Conservation (phyloP, 2,329 filamentous ascomycete species). For the Trichoderma breve region DNA sequence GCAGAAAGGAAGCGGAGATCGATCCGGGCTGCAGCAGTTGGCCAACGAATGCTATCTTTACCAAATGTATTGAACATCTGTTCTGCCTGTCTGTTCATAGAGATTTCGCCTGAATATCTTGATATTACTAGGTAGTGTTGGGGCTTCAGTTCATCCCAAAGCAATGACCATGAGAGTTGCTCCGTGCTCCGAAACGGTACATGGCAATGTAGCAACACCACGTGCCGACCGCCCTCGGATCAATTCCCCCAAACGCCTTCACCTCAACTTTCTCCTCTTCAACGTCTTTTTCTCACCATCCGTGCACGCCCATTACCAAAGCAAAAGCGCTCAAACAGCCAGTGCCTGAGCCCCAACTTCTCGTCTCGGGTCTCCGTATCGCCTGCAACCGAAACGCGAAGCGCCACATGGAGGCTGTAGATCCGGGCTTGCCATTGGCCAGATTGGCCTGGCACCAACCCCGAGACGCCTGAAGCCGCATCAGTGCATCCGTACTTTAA, state of each 20-base stretch:
- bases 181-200: background rate
- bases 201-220: background rate
- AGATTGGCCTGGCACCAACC: slow-evolving; percentile 1
- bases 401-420: slow-evolving; percentile 12
- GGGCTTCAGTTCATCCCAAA: background rate
- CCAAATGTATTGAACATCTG: background rate
- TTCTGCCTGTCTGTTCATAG: background rate
- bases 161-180: background rate
- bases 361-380: slow-evolving; percentile 11
- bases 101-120: background rate
- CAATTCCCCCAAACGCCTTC: background rate
- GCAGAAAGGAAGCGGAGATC: background rate
- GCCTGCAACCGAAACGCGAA: slow-evolving; percentile 20
- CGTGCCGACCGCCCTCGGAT: slow-evolving; percentile 2
- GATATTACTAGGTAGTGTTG: background rate
- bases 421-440: slow-evolving; percentile 13
- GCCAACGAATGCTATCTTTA: background rate
- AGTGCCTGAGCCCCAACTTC: slow-evolving; percentile 9
- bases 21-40: background rate
- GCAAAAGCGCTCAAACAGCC: slow-evolving; percentile 13
- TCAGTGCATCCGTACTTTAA: slow-evolving; percentile 19
- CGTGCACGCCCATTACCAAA: background rate
- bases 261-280: background rate
- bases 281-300: background rate
- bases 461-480: slow-evolving; percentile 20